A percentile compares a stretch with the other conserved stretches of the same genome.
These are phyloP conservation scores for Cystoderma amianthinum DNA, from an alignment of 768 basidiomycete genomes.

Conservation along the genomic window DNA sequence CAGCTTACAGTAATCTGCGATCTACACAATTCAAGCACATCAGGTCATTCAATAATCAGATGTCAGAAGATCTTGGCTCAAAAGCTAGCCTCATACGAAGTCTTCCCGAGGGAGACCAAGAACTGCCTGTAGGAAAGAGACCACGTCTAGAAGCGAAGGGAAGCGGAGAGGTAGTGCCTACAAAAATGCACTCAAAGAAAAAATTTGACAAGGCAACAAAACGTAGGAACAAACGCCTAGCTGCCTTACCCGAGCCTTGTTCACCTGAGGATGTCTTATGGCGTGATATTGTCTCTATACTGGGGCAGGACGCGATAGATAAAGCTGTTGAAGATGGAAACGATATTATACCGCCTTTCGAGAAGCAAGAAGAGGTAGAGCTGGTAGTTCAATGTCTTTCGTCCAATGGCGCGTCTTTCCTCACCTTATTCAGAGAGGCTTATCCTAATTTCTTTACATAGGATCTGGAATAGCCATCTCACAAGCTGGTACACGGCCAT, in stretches of 20 bases:
- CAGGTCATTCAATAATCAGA: too few species aligned
- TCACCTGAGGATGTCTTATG: slow-evolving; percentile 72
- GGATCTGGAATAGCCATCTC: slow-evolving; percentile 64
- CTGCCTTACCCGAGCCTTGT: slow-evolving; percentile 48
- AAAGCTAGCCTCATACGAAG: not conserved
- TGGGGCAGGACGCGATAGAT: slow-evolving; percentile 56
- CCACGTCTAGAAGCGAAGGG: slow-evolving; percentile 11
- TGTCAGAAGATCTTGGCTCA: too few species aligned
- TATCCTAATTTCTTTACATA: slow-evolving; percentile 15
- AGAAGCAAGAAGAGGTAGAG: slow-evolving; percentile 54
- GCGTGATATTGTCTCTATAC: slow-evolving; percentile 59
- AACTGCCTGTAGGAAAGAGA: slow-evolving; percentile 20
- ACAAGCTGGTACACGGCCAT: slow-evolving; percentile 41
- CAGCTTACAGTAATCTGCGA: too few species aligned
- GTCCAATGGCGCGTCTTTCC: slow-evolving; percentile 42
- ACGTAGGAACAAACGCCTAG: slow-evolving; percentile 28
- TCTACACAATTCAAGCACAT: too few species aligned
- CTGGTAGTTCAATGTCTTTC: slow-evolving; percentile 60
- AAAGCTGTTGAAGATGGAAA: slow-evolving; percentile 36
- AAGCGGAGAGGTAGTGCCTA: not conserved
- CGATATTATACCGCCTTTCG: slow-evolving; percentile 57
- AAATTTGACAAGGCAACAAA: slow-evolving; percentile 12
- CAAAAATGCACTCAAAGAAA: not conserved
- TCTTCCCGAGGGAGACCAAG: slow-evolving; percentile 11
- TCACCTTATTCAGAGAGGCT: not conserved